Percentiles rank a stretch among this genome's conserved stretches.
Evolutionary conservation across 257 asterid genomes (phyloP).

Genomic region (Echium plantagineum): DNA sequence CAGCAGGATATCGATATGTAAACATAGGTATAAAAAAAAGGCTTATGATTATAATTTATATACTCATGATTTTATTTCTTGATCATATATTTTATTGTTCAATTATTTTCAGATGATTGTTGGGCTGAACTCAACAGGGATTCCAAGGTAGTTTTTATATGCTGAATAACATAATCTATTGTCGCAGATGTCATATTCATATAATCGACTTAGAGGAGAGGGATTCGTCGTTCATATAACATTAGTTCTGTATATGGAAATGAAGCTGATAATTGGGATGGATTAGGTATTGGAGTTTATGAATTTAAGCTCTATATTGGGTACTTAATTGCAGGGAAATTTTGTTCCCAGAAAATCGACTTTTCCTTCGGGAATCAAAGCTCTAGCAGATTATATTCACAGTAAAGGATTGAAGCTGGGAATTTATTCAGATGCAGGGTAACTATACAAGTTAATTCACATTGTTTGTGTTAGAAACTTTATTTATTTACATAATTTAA

Average conservation of each 20-base stretch:
- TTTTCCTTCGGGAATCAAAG: constrained; percentile 85
- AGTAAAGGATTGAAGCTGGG: constrained; percentile 79
- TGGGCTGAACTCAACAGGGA: constrained; percentile 90
- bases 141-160: constrained; percentile 27
- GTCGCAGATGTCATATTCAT: too few species aligned
- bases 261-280: too few species aligned
- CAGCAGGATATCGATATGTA: constrained; percentile 50
- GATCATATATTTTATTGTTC: background rate
- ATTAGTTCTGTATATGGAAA: too few species aligned
- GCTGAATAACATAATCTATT: too few species aligned
- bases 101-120: constrained; percentile 59
- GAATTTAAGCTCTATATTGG: background rate
- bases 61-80: background rate
- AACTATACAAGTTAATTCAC: background rate
- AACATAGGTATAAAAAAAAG: constrained; percentile 38
- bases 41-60: background rate
- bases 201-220: too few species aligned
- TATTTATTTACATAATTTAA: too few species aligned
- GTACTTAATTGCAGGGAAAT: constrained; percentile 36
- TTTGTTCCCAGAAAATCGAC: constrained; percentile 50
- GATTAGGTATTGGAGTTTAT: too few species aligned
- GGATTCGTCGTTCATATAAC: too few species aligned
- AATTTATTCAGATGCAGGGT: constrained; percentile 89
- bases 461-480: background rate
- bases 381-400: constrained; percentile 84